Evolutionary conservation across 75 land plant genomes (phyloP), one percentile per base, ranked within the genome.

Genomic region (Gnetum montanum): DNA sequence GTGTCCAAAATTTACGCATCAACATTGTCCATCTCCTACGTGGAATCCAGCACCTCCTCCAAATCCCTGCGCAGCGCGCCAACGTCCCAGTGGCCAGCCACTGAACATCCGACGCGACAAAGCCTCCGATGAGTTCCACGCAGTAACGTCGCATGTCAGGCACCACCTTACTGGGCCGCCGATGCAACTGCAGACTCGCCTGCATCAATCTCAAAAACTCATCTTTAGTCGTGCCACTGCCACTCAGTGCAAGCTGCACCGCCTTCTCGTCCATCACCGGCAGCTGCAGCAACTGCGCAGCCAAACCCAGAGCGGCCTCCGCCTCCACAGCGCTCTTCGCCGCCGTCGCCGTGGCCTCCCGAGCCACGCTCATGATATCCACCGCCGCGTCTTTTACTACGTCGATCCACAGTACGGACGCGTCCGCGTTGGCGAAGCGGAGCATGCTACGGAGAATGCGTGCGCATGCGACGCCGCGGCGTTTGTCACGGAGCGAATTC

Each of bases 391-490:
- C 54, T 18, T 72, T 77, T 2, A 31, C 66, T 26, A 63, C 54
- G 25, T 79, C 34, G 29, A 58, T 66, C 22, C 26, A 66, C 24
- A 79, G 49, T 2, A 25, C n/a, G 4, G 43, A 57, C 57, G 66
- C 31, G 31, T 79, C 72, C 20, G 33, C 19, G 0, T 60, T 67
- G 29, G 53, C 27, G 46, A 70, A 92, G 6, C 63, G 54, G 46
- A 81, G 81, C 26, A 84, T 37, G 51, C 71, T 81, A 3, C 97
- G 44, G 25, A 92, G 33, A 6, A 92, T 81, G 48, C 81, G 65
- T 8, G 80, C 82, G 5, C 89, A 70, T 30, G 67, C 62, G 1
- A 59, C 23, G 5, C 51, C 26, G 46, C 78, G 58, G 38, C 64
- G 23, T 20, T 70, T 67, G 54, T 62, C 49, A 6, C 71, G 57